Evolutionary conservation across 768 basidiomycete genomes (phyloP).

Genomic region (Porpolomopsis calyptriformis): DNA sequence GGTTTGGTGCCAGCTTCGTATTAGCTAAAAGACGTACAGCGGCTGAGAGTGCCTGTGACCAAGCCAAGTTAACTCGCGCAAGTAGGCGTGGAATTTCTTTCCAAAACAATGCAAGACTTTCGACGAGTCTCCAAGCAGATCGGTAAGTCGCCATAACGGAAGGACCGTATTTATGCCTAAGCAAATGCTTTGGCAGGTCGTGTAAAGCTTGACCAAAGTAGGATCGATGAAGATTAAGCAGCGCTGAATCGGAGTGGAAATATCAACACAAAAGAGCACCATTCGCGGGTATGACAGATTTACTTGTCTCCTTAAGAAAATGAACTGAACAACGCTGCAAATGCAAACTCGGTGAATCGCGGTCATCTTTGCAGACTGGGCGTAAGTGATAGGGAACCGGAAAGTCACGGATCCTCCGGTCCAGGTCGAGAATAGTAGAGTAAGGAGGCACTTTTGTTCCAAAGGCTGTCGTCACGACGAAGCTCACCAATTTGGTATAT

Average conservation of each 20-base stretch:
- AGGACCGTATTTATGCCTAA: conserved; percentile 52
- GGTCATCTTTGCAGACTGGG: conserved; percentile 19
- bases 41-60: conserved; percentile 59
- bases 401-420: conserved; percentile 52
- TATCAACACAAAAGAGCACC: neutral
- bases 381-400: conserved; percentile 38
- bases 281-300: conserved; percentile 10
- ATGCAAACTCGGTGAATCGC: conserved; percentile 16
- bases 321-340: conserved; percentile 37
- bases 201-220: conserved; percentile 60
- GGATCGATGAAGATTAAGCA: conserved; percentile 55
- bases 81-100: conserved; percentile 29
- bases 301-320: conserved; percentile 40
- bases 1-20: too few relatives aligned
- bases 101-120: conserved; percentile 35
- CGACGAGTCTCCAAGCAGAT: conserved; percentile 56
- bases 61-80: conserved; percentile 39
- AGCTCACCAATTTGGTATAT: conserved; percentile 42
- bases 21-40: too few relatives aligned
- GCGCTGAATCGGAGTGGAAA: conserved; percentile 24
- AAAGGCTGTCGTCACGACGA: conserved; percentile 39
- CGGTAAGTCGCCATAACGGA: conserved; percentile 67
- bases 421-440: conserved; percentile 41
- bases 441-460: conserved; percentile 45
- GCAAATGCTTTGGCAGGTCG: conserved; percentile 44